Evolutionary conservation across 1,139 yeast species (phyloP).

Genomic region (Barnettozyma hawaiiensis): DNA sequence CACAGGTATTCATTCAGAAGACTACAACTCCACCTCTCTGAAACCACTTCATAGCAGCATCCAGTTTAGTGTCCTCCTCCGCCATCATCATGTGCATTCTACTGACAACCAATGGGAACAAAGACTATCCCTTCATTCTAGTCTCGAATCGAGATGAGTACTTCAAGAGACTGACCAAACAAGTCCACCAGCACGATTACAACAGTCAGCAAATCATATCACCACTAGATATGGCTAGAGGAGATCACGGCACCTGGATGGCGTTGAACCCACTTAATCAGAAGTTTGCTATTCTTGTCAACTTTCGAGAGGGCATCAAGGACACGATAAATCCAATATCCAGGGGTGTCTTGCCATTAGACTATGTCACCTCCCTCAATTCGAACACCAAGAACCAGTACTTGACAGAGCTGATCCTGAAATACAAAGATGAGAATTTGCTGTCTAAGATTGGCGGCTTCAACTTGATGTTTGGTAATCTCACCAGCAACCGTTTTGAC

Average conservation of each 20-base stretch:
- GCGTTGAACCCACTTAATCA: constrained; percentile 59
- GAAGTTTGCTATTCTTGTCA: constrained; percentile 67
- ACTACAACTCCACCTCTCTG: too few relatives aligned
- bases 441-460: constrained; percentile 73
- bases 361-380: constrained; percentile 41
- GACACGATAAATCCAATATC: constrained; percentile 38
- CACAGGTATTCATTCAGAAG: too few relatives aligned
- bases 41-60: too few relatives aligned
- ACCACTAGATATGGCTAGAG: constrained; percentile 71
- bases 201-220: constrained; percentile 41
- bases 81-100: constrained; percentile 54
- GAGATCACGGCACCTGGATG: constrained; percentile 88
- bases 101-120: constrained; percentile 53
- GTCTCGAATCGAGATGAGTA: constrained; percentile 86
- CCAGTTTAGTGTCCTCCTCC: too few relatives aligned
- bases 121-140: constrained; percentile 62
- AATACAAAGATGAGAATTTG: constrained; percentile 29
- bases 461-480: constrained; percentile 66
- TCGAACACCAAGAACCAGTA: constrained; percentile 31
- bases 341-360: constrained; percentile 66
- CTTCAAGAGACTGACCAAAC: constrained; percentile 63
- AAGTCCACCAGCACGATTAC: constrained; percentile 48
- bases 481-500: constrained; percentile 38
- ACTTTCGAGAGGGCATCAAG: constrained; percentile 46
- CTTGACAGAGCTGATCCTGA: constrained; percentile 41